phyloP scores from a whole-genome alignment of 148 eudicot species.

The Rhododendron molle region DNA sequence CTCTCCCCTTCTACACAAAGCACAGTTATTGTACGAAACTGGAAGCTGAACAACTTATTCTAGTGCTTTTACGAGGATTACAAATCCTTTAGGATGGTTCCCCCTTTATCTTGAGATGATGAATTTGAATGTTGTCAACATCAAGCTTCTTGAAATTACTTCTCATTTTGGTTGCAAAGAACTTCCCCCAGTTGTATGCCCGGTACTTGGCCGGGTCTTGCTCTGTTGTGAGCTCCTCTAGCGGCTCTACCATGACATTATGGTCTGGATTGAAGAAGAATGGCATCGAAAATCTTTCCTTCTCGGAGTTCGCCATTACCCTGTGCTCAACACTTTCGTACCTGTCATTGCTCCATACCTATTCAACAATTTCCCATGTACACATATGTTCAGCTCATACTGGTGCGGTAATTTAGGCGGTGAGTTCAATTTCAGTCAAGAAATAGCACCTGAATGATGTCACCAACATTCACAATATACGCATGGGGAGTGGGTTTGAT shows the following conservation, averaged over 20 bases:
- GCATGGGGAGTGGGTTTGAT: constrained; percentile 66
- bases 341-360: constrained; percentile 72
- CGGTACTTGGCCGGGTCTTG: constrained; percentile 44
- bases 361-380: not conserved
- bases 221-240: constrained; percentile 38
- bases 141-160: constrained; percentile 63
- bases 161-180: constrained; percentile 33
- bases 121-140: constrained; percentile 56
- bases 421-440: too few relatives aligned
- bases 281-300: constrained; percentile 51
- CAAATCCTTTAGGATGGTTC: not conserved
- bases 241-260: constrained; percentile 45
- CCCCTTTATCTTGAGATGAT: constrained; percentile 28
- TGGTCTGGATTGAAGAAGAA: constrained; percentile 53
- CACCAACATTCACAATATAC: constrained; percentile 69
- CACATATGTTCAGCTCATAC: not conserved
- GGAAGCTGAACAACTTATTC: too few relatives aligned
- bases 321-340: constrained; percentile 69
- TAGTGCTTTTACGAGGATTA: too few relatives aligned
- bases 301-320: constrained; percentile 45
- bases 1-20: too few relatives aligned
- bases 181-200: constrained; percentile 52
- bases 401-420: too few relatives aligned
- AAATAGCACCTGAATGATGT: constrained; percentile 59
- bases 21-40: too few relatives aligned